These are phyloP conservation scores for Solanum dulcamara DNA, from an alignment of 257 asterid genomes.

Conservation along the genomic window DNA sequence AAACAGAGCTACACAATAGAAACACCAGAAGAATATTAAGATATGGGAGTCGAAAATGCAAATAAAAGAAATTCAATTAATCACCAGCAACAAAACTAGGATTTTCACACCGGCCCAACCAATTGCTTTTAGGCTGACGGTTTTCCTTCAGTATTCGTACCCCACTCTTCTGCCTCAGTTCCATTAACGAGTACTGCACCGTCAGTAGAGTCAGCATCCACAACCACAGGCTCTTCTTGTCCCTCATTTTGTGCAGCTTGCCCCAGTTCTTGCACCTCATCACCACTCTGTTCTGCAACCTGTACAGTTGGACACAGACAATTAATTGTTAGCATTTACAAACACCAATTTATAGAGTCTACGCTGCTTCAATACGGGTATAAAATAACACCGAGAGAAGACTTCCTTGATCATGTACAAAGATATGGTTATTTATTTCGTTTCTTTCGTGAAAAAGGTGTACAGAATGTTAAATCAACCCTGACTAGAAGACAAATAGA, in stretches of 20 bases:
- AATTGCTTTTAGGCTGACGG: slow-evolving; percentile 75
- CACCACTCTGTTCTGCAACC: slow-evolving; percentile 54
- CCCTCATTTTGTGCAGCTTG: slow-evolving; percentile 26
- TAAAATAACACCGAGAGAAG: neutral
- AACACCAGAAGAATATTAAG: neutral
- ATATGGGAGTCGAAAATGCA: slow-evolving; percentile 18
- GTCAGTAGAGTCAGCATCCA: slow-evolving; percentile 74
- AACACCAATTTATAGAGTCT: neutral
- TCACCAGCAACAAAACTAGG: slow-evolving; percentile 71
- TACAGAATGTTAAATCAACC: neutral
- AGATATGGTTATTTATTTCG: neutral
- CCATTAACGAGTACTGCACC: slow-evolving; percentile 66
- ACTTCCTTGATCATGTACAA: neutral
- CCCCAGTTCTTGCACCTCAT: slow-evolving; percentile 33
- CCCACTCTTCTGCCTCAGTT: slow-evolving; percentile 83
- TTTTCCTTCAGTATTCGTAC: slow-evolving; percentile 89
- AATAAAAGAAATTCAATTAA: slow-evolving; percentile 50
- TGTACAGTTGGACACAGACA: slow-evolving; percentile 1
- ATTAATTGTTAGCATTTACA: slow-evolving; percentile 1
- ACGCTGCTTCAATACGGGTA: neutral
- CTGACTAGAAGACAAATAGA: neutral
- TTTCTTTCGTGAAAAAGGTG: neutral
- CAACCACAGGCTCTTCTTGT: slow-evolving; percentile 47
- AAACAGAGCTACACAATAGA: neutral
- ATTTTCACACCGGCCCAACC: slow-evolving; percentile 65